These are phyloP conservation scores for Trichoderma sp. DNA, from an alignment of 2,329 filamentous ascomycete genomes.

Conservation along the genomic window DNA sequence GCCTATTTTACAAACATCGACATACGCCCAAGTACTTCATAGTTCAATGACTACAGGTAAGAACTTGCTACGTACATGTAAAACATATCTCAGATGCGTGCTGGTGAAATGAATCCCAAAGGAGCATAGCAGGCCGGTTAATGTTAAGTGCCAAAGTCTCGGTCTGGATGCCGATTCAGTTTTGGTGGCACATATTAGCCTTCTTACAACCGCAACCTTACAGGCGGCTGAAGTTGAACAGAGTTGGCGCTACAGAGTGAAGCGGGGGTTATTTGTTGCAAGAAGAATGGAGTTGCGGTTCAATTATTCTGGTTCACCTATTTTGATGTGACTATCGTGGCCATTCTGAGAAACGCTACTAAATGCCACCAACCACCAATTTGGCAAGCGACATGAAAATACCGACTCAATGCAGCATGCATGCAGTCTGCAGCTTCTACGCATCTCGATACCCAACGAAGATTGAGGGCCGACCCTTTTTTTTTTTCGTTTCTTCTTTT, in stretches of 20 bases:
- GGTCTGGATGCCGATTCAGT: neutral
- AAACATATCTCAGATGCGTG: neutral
- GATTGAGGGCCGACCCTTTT: neutral
- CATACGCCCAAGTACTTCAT: too few relatives aligned
- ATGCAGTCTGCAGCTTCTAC: neutral
- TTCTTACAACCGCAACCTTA: neutral
- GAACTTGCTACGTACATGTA: neutral
- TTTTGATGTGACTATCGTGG: neutral
- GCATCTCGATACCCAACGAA: neutral
- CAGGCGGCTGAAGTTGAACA: neutral
- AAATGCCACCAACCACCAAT: neutral
- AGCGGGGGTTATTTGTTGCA: neutral
- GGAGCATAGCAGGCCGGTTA: neutral
- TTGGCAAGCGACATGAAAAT: neutral
- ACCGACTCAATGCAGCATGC: neutral
- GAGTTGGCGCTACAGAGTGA: neutral
- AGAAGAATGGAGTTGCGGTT: neutral
- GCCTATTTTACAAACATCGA: too few relatives aligned
- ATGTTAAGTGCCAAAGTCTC: neutral
- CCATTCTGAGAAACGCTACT: neutral
- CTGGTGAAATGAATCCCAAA: neutral
- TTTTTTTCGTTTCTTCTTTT: neutral
- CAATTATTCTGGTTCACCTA: neutral
- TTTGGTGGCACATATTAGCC: neutral
- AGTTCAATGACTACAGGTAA: neutral